phyloP scores from a whole-genome alignment of 192 early-diverging fungal genomes.

The Dissophora ornata region DNA sequence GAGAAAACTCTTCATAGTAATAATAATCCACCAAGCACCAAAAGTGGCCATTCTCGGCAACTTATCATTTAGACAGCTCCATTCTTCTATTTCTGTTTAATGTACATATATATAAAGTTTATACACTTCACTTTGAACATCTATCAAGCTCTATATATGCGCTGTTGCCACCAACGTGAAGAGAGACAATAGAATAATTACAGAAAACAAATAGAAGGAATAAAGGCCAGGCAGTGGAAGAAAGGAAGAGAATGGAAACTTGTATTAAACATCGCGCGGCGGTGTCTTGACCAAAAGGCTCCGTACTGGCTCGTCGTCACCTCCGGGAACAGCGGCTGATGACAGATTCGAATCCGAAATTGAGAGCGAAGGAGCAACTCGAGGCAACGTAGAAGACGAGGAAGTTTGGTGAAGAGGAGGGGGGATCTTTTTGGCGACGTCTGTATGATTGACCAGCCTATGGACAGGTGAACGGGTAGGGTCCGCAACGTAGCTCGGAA shows the following conservation, averaged over 20 bases:
- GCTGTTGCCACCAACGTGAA: too few species aligned
- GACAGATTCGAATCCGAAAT: not conserved
- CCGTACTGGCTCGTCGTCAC: conserved; percentile 12
- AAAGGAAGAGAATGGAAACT: conserved; percentile 8
- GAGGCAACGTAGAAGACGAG: not conserved
- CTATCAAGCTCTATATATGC: too few species aligned
- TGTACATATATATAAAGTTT: too few species aligned
- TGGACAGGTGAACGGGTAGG: not conserved
- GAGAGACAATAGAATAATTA: not conserved
- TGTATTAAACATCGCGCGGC: too few species aligned
- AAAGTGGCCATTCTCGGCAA: too few species aligned
- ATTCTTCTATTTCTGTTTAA: too few species aligned
- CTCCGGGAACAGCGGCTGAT: not conserved
- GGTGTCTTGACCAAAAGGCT: conserved; percentile 13
- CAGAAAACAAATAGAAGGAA: conserved; percentile 15
- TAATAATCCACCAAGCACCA: too few species aligned
- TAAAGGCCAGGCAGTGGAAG: not conserved
- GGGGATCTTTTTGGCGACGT: not conserved
- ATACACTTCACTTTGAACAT: too few species aligned
- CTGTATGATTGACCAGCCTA: conserved; percentile 6
- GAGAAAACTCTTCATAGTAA: too few species aligned
- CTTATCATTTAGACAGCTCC: too few species aligned
- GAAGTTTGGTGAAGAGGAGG: too few species aligned
- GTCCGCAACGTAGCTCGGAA: not conserved
- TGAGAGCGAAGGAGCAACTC: not conserved